A percentile compares a stretch with the other conserved stretches of the same genome.
Evolutionary conservation across 2,329 filamentous ascomycete species (phyloP).

Genomic region (Aspergillus floridensis): DNA sequence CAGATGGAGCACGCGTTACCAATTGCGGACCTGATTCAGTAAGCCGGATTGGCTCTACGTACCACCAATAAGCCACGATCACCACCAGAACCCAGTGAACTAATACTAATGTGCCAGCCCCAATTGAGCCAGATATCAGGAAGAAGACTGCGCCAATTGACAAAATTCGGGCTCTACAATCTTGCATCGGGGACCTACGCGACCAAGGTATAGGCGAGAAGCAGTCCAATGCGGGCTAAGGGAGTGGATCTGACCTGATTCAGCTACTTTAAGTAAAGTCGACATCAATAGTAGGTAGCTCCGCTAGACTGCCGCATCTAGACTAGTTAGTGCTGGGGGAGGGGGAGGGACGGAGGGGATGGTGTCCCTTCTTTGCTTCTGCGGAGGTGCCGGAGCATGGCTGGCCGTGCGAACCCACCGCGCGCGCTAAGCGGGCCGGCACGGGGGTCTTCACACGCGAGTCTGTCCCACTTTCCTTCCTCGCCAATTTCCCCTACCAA

Average conservation of each 20-base stretch:
- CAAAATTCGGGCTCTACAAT: constrained; percentile 4
- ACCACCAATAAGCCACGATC: neutral
- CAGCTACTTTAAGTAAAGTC: neutral
- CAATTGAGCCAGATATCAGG: neutral
- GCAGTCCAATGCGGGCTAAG: neutral
- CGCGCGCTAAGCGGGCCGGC: constrained; percentile 9
- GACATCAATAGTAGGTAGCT: too few relatives aligned
- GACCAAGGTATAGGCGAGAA: neutral
- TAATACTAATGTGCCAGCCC: constrained; percentile 8
- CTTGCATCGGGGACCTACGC: constrained; percentile 7
- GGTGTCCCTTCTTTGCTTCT: neutral
- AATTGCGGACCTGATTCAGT: neutral
- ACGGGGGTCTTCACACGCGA: constrained; percentile 5
- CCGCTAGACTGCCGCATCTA: neutral
- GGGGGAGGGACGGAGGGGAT: neutral
- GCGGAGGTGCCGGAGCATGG: neutral
- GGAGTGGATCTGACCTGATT: neutral
- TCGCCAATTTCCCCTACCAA: neutral
- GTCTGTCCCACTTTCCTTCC: neutral
- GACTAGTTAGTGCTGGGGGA: neutral
- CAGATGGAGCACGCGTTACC: too few relatives aligned
- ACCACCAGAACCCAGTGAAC: neutral
- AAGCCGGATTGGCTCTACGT: neutral
- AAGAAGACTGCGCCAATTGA: neutral
- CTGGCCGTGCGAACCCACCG: neutral